These are phyloP conservation scores for Didymella exigua DNA, from an alignment of 2,329 filamentous ascomycete species.

Conservation along the genomic window DNA sequence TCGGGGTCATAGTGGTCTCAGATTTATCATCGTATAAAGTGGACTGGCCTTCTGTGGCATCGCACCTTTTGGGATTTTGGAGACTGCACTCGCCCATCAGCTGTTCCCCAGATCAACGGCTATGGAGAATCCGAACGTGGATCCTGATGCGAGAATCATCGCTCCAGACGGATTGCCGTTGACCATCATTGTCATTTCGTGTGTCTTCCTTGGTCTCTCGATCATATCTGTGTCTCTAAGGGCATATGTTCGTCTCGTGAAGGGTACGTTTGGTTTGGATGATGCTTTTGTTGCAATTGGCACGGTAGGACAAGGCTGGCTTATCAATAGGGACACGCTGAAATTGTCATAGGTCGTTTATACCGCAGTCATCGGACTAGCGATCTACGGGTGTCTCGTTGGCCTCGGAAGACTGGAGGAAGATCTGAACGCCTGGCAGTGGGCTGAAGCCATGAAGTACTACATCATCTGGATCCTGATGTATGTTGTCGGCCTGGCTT, in stretches of 20 bases:
- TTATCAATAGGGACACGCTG: background rate
- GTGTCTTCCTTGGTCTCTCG: constrained; percentile 23
- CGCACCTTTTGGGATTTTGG: background rate
- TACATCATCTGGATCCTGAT: constrained; percentile 36
- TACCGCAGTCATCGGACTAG: constrained; percentile 18
- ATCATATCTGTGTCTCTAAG: constrained; percentile 23
- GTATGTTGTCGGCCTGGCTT: constrained; percentile 30
- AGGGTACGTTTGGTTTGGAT: constrained; percentile 25
- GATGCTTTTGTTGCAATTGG: constrained; percentile 26
- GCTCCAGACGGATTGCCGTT: constrained; percentile 23
- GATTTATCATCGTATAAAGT: constrained; percentile 6
- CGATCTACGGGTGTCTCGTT: constrained; percentile 24
- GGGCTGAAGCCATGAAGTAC: constrained; percentile 26
- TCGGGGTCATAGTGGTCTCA: background rate
- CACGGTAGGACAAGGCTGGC: constrained; percentile 14
- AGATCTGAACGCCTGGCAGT: constrained; percentile 30
- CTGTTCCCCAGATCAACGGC: constrained; percentile 6
- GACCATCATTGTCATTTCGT: constrained; percentile 24
- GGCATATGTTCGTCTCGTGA: constrained; percentile 23
- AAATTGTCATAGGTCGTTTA: constrained; percentile 18
- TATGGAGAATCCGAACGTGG: constrained; percentile 15
- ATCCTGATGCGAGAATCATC: constrained; percentile 22
- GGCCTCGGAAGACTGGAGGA: constrained; percentile 26
- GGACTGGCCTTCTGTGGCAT: background rate
- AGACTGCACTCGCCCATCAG: background rate